A percentile compares a stretch with the other conserved stretches of the same genome.
These are phyloP conservation scores for Elsinoe necatrix DNA, from an alignment of 2,329 filamentous ascomycete genomes.

Conservation along the genomic window DNA sequence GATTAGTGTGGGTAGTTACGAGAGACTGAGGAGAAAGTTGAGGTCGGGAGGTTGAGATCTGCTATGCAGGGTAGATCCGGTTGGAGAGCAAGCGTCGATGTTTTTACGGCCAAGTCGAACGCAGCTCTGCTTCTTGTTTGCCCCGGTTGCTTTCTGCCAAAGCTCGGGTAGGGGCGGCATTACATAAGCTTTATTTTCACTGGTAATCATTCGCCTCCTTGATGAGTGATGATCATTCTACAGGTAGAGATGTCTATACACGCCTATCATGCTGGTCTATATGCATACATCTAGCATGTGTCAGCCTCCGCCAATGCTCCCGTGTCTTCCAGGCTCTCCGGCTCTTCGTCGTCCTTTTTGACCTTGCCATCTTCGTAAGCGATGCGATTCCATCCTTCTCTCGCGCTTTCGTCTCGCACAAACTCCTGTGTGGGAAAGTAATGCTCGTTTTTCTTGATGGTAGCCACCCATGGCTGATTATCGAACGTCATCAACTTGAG, in stretches of 20 bases:
- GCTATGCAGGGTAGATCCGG: conserved; percentile 11
- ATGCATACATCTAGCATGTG: background rate
- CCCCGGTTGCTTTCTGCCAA: background rate
- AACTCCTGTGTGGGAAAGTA: conserved; percentile 68
- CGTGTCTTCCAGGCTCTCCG: conserved; percentile 8
- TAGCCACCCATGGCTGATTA: conserved; percentile 97
- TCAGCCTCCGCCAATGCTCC: conserved; percentile 8
- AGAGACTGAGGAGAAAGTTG: background rate
- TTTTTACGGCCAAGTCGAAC: conserved; percentile 12
- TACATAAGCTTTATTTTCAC: background rate
- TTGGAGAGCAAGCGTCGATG: conserved; percentile 10
- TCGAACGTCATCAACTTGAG: conserved; percentile 97
- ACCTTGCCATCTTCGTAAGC: conserved; percentile 44
- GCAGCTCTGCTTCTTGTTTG: background rate
- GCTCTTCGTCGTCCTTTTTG: conserved; percentile 28
- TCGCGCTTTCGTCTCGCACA: conserved; percentile 45
- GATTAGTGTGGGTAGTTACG: background rate
- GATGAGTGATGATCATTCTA: background rate
- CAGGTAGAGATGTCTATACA: background rate
- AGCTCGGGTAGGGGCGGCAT: conserved; percentile 6
- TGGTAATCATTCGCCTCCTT: background rate
- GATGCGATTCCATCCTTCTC: conserved; percentile 50
- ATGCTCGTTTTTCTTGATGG: conserved; percentile 99
- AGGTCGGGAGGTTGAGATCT: conserved; percentile 11
- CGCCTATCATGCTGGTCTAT: background rate